Evolutionary conservation across 768 basidiomycete genomes (phyloP).

Genomic region (Cystobasidium onofrii): DNA sequence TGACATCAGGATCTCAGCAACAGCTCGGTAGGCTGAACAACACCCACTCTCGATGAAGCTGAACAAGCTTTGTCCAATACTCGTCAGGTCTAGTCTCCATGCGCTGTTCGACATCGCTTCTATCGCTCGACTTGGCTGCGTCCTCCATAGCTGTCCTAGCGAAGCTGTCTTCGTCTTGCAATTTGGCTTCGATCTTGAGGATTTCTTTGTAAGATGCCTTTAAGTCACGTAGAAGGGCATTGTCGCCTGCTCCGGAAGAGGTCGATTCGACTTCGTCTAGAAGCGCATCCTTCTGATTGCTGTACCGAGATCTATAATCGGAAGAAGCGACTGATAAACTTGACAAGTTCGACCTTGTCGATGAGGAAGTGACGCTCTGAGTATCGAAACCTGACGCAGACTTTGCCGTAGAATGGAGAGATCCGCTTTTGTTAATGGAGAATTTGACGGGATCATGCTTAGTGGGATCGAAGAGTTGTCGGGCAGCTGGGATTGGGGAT

Average conservation of each 20-base stretch:
- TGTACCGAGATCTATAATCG: constrained; percentile 46
- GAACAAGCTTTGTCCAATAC: constrained; percentile 48
- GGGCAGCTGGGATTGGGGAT: neutral
- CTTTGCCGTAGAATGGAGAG: constrained; percentile 18
- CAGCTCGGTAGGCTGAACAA: neutral
- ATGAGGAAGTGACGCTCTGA: constrained; percentile 50
- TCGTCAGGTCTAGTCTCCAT: constrained; percentile 23
- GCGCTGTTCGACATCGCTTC: neutral
- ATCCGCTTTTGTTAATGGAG: constrained; percentile 48
- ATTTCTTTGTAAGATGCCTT: neutral
- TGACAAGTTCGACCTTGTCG: constrained; percentile 47
- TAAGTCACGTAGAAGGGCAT: neutral
- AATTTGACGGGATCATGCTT: constrained; percentile 88
- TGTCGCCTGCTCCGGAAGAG: neutral
- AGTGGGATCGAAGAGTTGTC: constrained; percentile 73
- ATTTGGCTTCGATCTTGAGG: constrained; percentile 62
- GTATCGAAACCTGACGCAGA: constrained; percentile 36
- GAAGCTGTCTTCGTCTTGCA: constrained; percentile 69
- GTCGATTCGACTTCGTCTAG: constrained; percentile 11
- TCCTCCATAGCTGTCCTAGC: constrained; percentile 46
- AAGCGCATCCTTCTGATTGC: constrained; percentile 8
- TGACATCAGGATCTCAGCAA: no score
- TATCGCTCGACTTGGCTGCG: constrained; percentile 19
- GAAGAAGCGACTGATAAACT: constrained; percentile 59
- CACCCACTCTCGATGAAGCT: constrained; percentile 71